Base-by-base conservation (phyloP, 495 filamentous ascomycete species). In the Penicillium coffeae region DNA sequence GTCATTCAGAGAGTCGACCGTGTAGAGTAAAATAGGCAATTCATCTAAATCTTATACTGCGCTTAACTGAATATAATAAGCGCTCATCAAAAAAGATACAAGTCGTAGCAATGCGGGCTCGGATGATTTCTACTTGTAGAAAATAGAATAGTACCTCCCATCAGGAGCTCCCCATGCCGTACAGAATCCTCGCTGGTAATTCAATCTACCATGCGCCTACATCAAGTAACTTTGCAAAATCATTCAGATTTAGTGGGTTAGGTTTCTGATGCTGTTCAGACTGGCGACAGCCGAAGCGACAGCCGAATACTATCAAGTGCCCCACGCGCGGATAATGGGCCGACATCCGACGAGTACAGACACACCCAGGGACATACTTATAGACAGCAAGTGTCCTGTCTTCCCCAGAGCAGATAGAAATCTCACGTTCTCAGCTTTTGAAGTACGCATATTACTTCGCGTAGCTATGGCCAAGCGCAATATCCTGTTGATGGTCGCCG, bases 1-100 rank as follows among this genome's bases (percentile, higher is more conserved):
- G 89, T 98, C 36, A 88, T 98, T 38, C 90, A 96, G 72, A 83
- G 87, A 42, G 75, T 96, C 43, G 86, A 89, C 32, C 78, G 73
- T 46, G 84, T 86, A 16, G 68, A 76, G 16, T 73, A 53, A n/a
- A 47, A 15, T 43, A 8, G 3, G 15, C 19, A 7, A 30, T 10
- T 4, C 25, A 4, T 30, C 10, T 30, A 10, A 30, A 4, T 30
- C 25, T 30, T n/a, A n/a, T n/a, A n/a, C 25, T 30, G 25, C 25
- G 25, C 4, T 30, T 30, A 5, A 10, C 25, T 30, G 5, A 4
- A 30, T 10, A 30, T 4, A 5, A 30, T 30, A 30, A n/a, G n/a
- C n/a, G n/a, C n/a, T n/a, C n/a, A n/a, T n/a, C n/a, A n/a, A n/a
- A n/a, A n/a, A n/a, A n/a, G n/a, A n/a, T n/a, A n/a, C n/a, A n/a